Evolutionary conservation across 495 filamentous ascomycete genomes (phyloP).

Genomic region (Xylaria palmicola): DNA sequence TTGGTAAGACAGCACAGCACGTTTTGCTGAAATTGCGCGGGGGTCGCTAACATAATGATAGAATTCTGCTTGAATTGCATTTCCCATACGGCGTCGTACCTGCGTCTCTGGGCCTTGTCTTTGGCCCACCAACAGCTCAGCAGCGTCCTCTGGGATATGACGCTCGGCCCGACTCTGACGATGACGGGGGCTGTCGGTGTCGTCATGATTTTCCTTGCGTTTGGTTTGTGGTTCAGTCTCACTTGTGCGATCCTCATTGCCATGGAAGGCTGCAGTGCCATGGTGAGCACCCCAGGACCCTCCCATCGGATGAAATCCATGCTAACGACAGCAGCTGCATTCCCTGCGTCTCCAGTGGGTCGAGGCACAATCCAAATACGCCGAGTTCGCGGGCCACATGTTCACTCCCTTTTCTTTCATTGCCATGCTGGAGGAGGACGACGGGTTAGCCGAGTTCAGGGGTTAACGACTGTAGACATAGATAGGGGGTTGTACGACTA

Average conservation of each 20-base stretch:
- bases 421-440: constrained; percentile 81
- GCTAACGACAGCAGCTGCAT: constrained; percentile 57
- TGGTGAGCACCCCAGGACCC: constrained; percentile 36
- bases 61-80: constrained; percentile 99
- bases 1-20: constrained; percentile 59
- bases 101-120: constrained; percentile 96
- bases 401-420: constrained; percentile 94
- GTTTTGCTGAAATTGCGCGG: background rate
- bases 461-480: constrained; percentile 29
- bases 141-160: constrained; percentile 96
- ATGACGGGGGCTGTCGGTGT: constrained; percentile 66
- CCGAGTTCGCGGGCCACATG: constrained; percentile 88
- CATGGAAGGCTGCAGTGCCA: constrained; percentile 52
- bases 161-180: constrained; percentile 71
- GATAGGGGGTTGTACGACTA: constrained; percentile 25
- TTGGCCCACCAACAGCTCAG: constrained; percentile 97
- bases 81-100: constrained; percentile 97
- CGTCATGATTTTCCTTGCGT: constrained; percentile 73
- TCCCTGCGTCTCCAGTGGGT: constrained; percentile 97
- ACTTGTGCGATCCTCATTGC: constrained; percentile 71
- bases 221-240: constrained; percentile 84
- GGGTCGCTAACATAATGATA: constrained; percentile 30
- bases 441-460: constrained; percentile 47
- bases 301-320: background rate
- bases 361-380: constrained; percentile 99